Evolutionary conservation across 2,329 filamentous ascomycete species (phyloP).

Genomic region (Pseudocercospora fijiensis): DNA sequence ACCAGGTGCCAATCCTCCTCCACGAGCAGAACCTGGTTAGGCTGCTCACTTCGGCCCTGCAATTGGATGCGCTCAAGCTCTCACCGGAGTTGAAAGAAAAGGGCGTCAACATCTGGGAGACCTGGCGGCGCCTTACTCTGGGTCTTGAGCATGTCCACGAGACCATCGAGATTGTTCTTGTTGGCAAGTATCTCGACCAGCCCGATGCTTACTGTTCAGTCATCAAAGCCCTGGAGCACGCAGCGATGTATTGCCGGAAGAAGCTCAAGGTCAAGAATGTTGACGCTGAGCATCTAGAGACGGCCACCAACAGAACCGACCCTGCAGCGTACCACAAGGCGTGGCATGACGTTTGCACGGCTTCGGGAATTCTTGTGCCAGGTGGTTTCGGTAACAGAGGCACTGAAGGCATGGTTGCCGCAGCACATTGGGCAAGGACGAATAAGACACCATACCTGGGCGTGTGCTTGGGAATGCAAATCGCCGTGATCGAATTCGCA

Average conservation of each 20-base stretch:
- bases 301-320: constrained; percentile 57
- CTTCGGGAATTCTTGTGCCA: constrained; percentile 66
- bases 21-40: constrained; percentile 73
- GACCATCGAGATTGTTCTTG: constrained; percentile 75
- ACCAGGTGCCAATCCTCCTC: constrained; percentile 92
- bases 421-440: constrained; percentile 81
- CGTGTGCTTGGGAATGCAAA: constrained; percentile 88
- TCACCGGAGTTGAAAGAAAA: constrained; percentile 57
- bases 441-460: constrained; percentile 81
- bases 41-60: constrained; percentile 64
- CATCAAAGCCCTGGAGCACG: constrained; percentile 84
- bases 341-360: constrained; percentile 75
- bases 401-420: constrained; percentile 85
- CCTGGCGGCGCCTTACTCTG: constrained; percentile 72
- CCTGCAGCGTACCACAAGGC: constrained; percentile 74
- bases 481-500: constrained; percentile 86
- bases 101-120: constrained; percentile 70
- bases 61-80: constrained; percentile 56
- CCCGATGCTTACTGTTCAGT: constrained; percentile 85
- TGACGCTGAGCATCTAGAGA: constrained; percentile 80
- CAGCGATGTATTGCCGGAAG: constrained; percentile 78
- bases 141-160: constrained; percentile 66
- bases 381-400: constrained; percentile 81
- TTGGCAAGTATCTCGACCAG: constrained; percentile 86
- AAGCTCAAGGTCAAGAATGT: constrained; percentile 82